Conservation (phyloP, 2,329 filamentous ascomycete genomes). For the Alternaria sp. region DNA sequence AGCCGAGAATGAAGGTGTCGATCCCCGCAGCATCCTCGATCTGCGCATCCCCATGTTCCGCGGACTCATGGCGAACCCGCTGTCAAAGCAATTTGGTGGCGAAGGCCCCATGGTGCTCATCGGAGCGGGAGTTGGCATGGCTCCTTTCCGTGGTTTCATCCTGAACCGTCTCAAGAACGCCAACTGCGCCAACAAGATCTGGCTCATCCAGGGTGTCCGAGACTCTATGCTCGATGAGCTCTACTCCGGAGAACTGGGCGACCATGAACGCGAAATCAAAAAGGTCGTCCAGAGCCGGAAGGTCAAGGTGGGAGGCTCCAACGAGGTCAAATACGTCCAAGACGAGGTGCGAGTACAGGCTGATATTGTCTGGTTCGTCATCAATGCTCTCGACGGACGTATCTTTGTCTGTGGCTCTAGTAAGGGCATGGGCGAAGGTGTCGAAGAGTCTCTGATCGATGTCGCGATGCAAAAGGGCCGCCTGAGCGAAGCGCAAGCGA, state of each 20-base stretch:
- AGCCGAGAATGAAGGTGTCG: constrained; percentile 64
- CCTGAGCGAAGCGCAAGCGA: constrained; percentile 79
- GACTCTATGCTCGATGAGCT: constrained; percentile 94
- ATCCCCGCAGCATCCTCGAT: constrained; percentile 58
- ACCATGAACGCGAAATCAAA: constrained; percentile 55
- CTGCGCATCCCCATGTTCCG: constrained; percentile 96
- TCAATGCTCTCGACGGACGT: constrained; percentile 93
- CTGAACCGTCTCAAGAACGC: constrained; percentile 91
- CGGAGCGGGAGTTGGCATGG: constrained; percentile 94
- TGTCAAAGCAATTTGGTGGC: constrained; percentile 87
- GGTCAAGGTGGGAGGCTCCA: constrained; percentile 47
- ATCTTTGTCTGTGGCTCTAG: constrained; percentile 96
- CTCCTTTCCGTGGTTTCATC: constrained; percentile 96
- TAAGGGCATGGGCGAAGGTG: constrained; percentile 97
- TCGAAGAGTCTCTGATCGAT: constrained; percentile 84
- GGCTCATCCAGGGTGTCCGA: constrained; percentile 93
- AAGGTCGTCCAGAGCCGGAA: constrained; percentile 60
- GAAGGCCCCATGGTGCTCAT: constrained; percentile 98
- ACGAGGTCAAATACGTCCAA: constrained; percentile 90
- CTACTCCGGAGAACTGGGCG: constrained; percentile 95
- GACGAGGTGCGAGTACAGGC: constrained; percentile 91
- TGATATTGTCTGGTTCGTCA: constrained; percentile 97
- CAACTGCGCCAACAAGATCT: constrained; percentile 97
- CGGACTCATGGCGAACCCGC: constrained; percentile 94
- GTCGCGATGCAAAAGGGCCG: constrained; percentile 94